Conservation (phyloP, 345 rosid species). For the Nasturtium officinale region DNA sequence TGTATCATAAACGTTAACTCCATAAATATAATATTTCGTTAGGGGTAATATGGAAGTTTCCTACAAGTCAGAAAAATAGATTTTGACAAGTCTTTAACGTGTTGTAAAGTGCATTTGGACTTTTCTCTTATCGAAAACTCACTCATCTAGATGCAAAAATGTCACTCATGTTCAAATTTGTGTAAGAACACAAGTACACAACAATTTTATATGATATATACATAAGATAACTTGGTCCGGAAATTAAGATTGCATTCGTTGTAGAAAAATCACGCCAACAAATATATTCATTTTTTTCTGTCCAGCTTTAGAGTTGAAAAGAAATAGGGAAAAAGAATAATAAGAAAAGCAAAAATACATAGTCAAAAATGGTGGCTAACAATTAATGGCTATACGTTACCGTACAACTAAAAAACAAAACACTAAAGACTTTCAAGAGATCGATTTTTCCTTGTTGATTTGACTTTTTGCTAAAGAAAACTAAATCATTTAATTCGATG, state of each 20-base stretch:
- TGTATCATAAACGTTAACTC: not conserved
- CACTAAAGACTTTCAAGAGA: not conserved
- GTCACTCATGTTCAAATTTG: not conserved
- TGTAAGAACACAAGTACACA: not conserved
- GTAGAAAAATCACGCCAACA: not conserved
- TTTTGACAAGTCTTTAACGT: not conserved
- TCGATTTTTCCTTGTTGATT: not conserved
- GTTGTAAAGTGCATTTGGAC: not conserved
- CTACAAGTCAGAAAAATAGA: not conserved
- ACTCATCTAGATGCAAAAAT: not conserved
- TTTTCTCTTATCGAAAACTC: not conserved
- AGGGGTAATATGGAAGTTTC: not conserved
- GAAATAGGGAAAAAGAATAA: not conserved
- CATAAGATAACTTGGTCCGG: not conserved
- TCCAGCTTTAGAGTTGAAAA: not conserved
- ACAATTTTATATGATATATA: not conserved
- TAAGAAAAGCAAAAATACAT: not conserved
- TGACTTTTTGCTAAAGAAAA: not conserved
- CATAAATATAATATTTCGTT: not conserved
- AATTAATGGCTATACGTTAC: constrained; percentile 3
- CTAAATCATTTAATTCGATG: not conserved
- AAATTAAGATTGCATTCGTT: not conserved
- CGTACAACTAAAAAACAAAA: constrained; percentile 20
- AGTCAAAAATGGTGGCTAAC: constrained; percentile 25
- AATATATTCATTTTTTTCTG: not conserved